A percentile compares a stretch with the other conserved stretches of the same genome.
Evolutionary conservation across 2,329 filamentous ascomycete species (phyloP).

Genomic region (Pseudopyrenochaeta lycopersici): DNA sequence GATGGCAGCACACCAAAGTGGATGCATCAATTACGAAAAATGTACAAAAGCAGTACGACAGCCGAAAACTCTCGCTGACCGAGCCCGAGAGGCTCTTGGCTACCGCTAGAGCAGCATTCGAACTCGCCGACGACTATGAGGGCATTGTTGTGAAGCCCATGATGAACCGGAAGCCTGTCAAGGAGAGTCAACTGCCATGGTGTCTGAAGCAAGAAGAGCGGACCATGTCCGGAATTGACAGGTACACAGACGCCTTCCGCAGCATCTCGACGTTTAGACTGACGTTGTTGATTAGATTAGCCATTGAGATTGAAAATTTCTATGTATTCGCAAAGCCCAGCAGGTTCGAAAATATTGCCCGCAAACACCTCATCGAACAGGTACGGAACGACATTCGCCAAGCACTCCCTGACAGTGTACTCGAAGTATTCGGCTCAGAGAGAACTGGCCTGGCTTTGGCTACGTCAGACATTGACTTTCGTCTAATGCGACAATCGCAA

Average conservation of each 20-base stretch:
- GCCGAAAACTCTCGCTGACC: neutral
- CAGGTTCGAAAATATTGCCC: conserved; percentile 51
- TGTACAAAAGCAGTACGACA: neutral
- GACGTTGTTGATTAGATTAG: conserved; percentile 22
- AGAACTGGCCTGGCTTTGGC: conserved; percentile 61
- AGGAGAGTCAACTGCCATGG: conserved; percentile 30
- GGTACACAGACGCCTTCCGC: conserved; percentile 5
- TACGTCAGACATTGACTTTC: conserved; percentile 64
- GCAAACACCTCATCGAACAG: conserved; percentile 46
- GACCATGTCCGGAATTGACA: conserved; percentile 12
- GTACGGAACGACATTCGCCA: conserved; percentile 25
- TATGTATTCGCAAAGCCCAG: conserved; percentile 48
- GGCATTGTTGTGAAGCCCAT: conserved; percentile 27
- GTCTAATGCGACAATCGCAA: conserved; percentile 35
- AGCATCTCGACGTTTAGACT: conserved; percentile 1
- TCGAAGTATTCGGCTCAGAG: conserved; percentile 63
- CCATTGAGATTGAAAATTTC: conserved; percentile 37
- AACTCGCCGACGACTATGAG: conserved; percentile 22
- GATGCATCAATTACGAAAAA: conserved; percentile 10
- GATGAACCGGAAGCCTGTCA: neutral
- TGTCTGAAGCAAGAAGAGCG: conserved; percentile 1
- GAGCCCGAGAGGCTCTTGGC: conserved; percentile 10
- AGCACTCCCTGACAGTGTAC: conserved; percentile 31
- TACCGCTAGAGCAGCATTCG: conserved; percentile 13
- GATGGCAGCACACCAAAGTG: neutral